Conservation (phyloP, 2,329 filamentous ascomycete species). For the Ascocoryne sarcoides region DNA sequence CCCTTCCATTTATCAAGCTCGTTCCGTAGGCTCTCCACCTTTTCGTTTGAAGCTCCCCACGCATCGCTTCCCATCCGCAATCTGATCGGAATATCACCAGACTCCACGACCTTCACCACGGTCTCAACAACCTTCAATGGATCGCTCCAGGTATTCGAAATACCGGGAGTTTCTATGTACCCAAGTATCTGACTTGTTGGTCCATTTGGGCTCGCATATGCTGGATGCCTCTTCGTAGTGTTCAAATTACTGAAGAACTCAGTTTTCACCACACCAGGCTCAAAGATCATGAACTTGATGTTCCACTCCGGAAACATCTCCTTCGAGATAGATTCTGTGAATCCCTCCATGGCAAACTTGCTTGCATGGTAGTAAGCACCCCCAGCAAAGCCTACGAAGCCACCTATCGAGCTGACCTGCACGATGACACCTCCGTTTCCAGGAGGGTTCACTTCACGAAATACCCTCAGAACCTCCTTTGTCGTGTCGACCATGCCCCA, state of each 20-base stretch:
- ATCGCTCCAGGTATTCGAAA: too few relatives aligned
- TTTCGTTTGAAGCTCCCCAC: too few relatives aligned
- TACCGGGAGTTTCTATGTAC: too few relatives aligned
- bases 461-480: constrained; percentile 37
- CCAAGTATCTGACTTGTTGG: too few relatives aligned
- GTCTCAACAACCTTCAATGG: too few relatives aligned
- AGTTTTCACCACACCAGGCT: constrained; percentile 3
- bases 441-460: too few relatives aligned
- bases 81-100: too few relatives aligned
- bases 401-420: constrained; percentile 6
- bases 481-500: constrained; percentile 41
- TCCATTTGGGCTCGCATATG: too few relatives aligned
- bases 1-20: too few relatives aligned
- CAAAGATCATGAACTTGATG: constrained; percentile 4
- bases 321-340: constrained; percentile 27
- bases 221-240: background rate
- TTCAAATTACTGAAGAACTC: background rate
- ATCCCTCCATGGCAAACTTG: constrained; percentile 16
- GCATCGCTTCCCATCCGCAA: too few relatives aligned
- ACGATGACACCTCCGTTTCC: constrained; percentile 30
- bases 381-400: constrained; percentile 1
- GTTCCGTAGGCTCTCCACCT: too few relatives aligned
- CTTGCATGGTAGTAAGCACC: constrained; percentile 2
- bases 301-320: constrained; percentile 23
- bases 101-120: too few relatives aligned